A percentile compares a stretch with the other conserved stretches of the same genome.
phyloP scores from a whole-genome alignment of 2,329 filamentous ascomycete species.

The Pseudomassariella vexata region DNA sequence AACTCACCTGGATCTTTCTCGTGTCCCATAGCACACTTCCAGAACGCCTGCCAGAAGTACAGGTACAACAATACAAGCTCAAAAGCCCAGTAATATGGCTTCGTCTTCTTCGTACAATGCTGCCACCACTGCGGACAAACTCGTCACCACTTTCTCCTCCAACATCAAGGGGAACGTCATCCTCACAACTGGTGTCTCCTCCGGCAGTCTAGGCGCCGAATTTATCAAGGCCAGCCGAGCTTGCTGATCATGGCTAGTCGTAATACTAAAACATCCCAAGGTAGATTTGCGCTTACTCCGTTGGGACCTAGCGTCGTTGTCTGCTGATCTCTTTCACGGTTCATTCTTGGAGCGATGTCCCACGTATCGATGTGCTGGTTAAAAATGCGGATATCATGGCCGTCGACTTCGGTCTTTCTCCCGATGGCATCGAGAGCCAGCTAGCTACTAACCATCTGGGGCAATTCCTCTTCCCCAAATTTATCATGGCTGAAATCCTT shows the following conservation, averaged over 20 bases:
- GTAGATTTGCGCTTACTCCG: constrained; percentile 24
- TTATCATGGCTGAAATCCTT: constrained; percentile 24
- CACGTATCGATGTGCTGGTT: constrained; percentile 19
- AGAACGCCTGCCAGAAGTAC: too few relatives aligned
- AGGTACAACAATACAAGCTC: too few relatives aligned
- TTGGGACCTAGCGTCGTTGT: constrained; percentile 2
- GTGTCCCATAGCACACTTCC: too few relatives aligned
- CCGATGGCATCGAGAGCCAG: constrained; percentile 32
- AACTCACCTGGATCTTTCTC: too few relatives aligned
- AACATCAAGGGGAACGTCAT: constrained; percentile 29
- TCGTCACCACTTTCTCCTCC: constrained; percentile 20
- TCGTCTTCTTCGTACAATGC: too few relatives aligned
- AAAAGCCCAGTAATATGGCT: too few relatives aligned
- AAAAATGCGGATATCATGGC: constrained; percentile 39
- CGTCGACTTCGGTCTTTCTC: constrained; percentile 18
- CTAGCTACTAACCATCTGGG: constrained; percentile 30
- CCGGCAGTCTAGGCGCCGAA: constrained; percentile 29
- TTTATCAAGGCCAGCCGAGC: constrained; percentile 31
- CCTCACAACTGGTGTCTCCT: constrained; percentile 35
- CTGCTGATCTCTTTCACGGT: constrained; percentile 19
- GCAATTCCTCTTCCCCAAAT: constrained; percentile 31
- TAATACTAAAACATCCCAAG: constrained; percentile 29
- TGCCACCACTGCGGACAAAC: constrained; percentile 19
- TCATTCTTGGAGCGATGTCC: constrained; percentile 22
- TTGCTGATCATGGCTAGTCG: constrained; percentile 40